These are phyloP conservation scores for Mucor velutinosus DNA, from an alignment of 371 early-diverging fungal genomes.

Conservation along the genomic window DNA sequence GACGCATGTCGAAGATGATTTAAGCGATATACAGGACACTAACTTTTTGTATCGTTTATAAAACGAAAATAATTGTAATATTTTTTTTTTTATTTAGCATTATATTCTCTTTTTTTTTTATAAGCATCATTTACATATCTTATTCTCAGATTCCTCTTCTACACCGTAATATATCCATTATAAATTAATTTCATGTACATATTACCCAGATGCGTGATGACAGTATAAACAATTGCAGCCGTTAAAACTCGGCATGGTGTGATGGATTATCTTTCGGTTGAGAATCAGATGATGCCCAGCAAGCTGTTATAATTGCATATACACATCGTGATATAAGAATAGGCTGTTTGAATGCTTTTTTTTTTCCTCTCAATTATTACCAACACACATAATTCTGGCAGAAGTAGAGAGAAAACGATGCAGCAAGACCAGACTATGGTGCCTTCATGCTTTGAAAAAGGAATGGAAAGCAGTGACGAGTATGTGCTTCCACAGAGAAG, in stretches of 20 bases:
- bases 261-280: not conserved
- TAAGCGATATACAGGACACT: constrained; percentile 43
- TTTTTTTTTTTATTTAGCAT: not conserved
- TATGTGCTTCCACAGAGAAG: too few relatives aligned
- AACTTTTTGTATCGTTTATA: constrained; percentile 44
- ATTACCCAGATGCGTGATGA: not conserved
- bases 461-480: too few relatives aligned
- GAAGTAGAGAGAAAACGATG: too few relatives aligned
- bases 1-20: constrained; percentile 36
- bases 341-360: too few relatives aligned
- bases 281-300: too few relatives aligned
- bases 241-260: not conserved
- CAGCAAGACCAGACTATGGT: too few relatives aligned
- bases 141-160: not conserved
- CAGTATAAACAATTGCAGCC: not conserved
- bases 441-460: too few relatives aligned
- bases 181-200: not conserved
- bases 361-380: too few relatives aligned
- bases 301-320: too few relatives aligned
- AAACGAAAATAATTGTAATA: not conserved
- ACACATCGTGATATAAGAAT: too few relatives aligned
- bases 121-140: not conserved
- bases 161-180: not conserved
- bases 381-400: too few relatives aligned
- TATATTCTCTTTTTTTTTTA: not conserved